phyloP scores from a whole-genome alignment of 1,284 basidiomycete genomes.

The Xerocomus amazonicus region DNA sequence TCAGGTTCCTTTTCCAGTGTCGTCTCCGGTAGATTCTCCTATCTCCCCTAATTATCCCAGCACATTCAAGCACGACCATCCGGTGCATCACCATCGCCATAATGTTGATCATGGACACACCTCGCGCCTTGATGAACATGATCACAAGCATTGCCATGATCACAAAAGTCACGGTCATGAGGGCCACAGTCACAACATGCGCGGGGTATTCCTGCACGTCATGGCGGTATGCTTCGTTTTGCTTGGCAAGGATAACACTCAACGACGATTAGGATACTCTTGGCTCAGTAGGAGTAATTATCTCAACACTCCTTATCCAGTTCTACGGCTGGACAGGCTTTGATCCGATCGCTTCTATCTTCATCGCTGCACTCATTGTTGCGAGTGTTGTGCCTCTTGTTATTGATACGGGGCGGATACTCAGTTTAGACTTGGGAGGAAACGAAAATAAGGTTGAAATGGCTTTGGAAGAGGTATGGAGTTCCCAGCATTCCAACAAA shows the following conservation, averaged over 20 bases:
- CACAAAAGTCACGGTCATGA: constrained; percentile 83
- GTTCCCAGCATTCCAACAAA: not conserved
- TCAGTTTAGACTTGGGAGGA: constrained; percentile 82
- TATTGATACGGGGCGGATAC: constrained; percentile 85
- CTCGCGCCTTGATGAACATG: constrained; percentile 39
- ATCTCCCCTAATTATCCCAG: constrained; percentile 35
- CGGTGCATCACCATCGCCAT: constrained; percentile 31
- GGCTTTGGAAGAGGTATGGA: constrained; percentile 72
- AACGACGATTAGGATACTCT: constrained; percentile 64
- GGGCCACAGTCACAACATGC: constrained; percentile 97
- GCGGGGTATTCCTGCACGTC: constrained; percentile 94
- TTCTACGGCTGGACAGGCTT: constrained; percentile 99
- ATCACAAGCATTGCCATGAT: constrained; percentile 33
- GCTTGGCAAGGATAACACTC: constrained; percentile 9
- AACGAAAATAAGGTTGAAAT: constrained; percentile 62
- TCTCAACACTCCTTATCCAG: constrained; percentile 94
- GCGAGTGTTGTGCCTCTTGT: constrained; percentile 95
- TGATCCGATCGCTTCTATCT: constrained; percentile 96
- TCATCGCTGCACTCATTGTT: constrained; percentile 94
- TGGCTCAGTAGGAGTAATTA: constrained; percentile 97
- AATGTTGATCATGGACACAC: constrained; percentile 45
- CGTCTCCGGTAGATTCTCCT: constrained; percentile 34
- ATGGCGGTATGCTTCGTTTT: constrained; percentile 64
- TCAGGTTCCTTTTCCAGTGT: constrained; percentile 60
- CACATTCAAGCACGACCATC: constrained; percentile 31